Evolutionary conservation across 495 filamentous ascomycete genomes (phyloP).

Genomic region (Aspergillus indologenus): DNA sequence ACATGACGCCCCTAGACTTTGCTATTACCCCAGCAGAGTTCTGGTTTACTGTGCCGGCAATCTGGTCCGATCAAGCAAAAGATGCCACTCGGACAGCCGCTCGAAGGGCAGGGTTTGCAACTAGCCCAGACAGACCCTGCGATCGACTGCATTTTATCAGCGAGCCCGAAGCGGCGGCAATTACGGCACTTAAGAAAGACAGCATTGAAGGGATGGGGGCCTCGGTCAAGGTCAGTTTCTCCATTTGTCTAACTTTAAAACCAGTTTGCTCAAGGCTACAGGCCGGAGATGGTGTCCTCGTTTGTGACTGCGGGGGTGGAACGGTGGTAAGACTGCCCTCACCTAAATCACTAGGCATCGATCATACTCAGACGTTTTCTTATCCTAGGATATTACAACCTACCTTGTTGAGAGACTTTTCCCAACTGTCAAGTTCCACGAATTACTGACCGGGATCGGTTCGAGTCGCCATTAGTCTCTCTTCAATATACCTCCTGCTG

Average conservation of each 20-base stretch:
- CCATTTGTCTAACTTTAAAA: too few relatives aligned
- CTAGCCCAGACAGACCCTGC: slow-evolving; percentile 6
- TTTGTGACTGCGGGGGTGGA: slow-evolving; percentile 38
- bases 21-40: slow-evolving; percentile 14
- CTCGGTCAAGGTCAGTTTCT: slow-evolving; percentile 11
- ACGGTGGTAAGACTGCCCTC: slow-evolving; percentile 26
- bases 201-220: background rate
- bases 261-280: too few relatives aligned
- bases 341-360: background rate
- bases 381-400: slow-evolving; percentile 31
- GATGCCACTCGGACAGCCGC: slow-evolving; percentile 33
- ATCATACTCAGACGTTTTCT: too few relatives aligned
- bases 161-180: slow-evolving; percentile 55
- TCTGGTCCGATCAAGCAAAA: slow-evolving; percentile 20
- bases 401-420: slow-evolving; percentile 29
- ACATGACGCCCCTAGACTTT: slow-evolving; percentile 12
- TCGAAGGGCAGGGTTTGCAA: slow-evolving; percentile 46
- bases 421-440: slow-evolving; percentile 25
- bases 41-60: slow-evolving; percentile 26
- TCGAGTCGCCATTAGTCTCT: background rate
- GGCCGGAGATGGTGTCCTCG: slow-evolving; percentile 18
- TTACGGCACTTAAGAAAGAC: slow-evolving; percentile 10
- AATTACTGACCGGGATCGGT: slow-evolving; percentile 14
- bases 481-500: background rate
- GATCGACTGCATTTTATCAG: slow-evolving; percentile 48